A percentile compares a stretch with the other conserved stretches of the same genome.
phyloP scores from a whole-genome alignment of 768 basidiomycete genomes.

The Guyanaporus albipodus region DNA sequence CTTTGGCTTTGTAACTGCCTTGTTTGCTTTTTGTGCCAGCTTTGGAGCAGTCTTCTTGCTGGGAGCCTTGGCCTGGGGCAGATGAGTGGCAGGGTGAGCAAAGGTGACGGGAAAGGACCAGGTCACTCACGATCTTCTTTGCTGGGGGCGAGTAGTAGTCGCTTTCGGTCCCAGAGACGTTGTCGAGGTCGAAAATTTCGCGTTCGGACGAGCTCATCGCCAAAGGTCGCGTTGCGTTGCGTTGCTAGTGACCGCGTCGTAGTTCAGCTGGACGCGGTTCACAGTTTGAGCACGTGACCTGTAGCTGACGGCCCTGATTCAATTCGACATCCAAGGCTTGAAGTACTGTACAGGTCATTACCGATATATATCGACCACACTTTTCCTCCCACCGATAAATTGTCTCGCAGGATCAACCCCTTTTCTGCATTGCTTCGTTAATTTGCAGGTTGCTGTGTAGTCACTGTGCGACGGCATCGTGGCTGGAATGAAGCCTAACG shows the following conservation, averaged over 20 bases:
- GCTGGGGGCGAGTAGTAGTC: slow-evolving; percentile 61
- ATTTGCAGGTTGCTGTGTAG: no score
- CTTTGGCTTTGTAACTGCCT: slow-evolving; percentile 48
- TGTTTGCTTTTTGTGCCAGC: slow-evolving; percentile 38
- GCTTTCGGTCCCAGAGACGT: slow-evolving; percentile 57
- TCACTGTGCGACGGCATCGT: no score
- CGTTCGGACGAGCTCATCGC: slow-evolving; percentile 72
- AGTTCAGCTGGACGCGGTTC: slow-evolving; percentile 13
- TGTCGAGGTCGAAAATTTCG: slow-evolving; percentile 62
- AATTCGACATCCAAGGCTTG: no score
- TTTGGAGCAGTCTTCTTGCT: slow-evolving; percentile 42
- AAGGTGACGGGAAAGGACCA: not conserved
- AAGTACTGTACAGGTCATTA: no score
- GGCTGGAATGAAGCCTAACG: no score
- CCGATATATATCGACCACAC: no score
- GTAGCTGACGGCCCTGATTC: no score
- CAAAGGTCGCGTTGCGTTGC: slow-evolving; percentile 12
- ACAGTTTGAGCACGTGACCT: slow-evolving; percentile 15
- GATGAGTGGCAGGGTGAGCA: slow-evolving; percentile 17
- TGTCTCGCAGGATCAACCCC: no score
- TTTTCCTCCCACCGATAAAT: no score
- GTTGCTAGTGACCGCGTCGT: slow-evolving; percentile 1
- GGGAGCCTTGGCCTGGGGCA: slow-evolving; percentile 31
- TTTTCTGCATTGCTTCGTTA: no score
- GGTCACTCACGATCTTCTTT: slow-evolving; percentile 44